Evolutionary conservation across 164 flowering plant species (phyloP).

Genomic region (Sextonia rubra): DNA sequence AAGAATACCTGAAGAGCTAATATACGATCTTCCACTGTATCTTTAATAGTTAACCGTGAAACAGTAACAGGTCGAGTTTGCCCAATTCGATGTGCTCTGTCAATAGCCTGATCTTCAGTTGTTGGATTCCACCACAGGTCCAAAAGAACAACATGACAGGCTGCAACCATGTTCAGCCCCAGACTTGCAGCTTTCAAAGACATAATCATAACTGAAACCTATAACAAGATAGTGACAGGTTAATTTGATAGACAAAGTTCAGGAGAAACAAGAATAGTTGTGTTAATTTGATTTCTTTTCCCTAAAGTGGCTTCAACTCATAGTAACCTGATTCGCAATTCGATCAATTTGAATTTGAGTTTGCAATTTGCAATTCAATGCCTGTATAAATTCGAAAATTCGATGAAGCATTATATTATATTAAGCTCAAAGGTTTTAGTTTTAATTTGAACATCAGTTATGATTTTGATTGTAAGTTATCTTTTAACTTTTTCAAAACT

Average conservation of each 20-base stretch:
- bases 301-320: too few species aligned
- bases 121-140: slow-evolving; percentile 99
- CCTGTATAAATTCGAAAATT: too few species aligned
- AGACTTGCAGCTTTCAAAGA: slow-evolving; percentile 95
- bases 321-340: too few species aligned
- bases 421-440: too few species aligned
- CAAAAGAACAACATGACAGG: slow-evolving; percentile 84
- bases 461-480: too few species aligned
- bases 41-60: slow-evolving; percentile 69
- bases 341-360: too few species aligned
- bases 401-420: too few species aligned
- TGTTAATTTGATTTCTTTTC: neutral
- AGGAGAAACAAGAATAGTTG: neutral
- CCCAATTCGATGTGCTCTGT: slow-evolving; percentile 95
- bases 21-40: slow-evolving; percentile 91
- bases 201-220: slow-evolving; percentile 95
- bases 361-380: too few species aligned
- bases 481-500: too few species aligned
- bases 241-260: neutral
- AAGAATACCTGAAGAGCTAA: slow-evolving; percentile 73
- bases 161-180: slow-evolving; percentile 95
- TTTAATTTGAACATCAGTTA: too few species aligned
- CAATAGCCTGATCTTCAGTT: slow-evolving; percentile 96
- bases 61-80: slow-evolving; percentile 96
- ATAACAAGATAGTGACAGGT: neutral